Percentiles rank a stretch among this genome's conserved stretches.
These are phyloP conservation scores for Rachicladosporium sp. DNA, from an alignment of 2,329 filamentous ascomycete genomes.

Conservation along the genomic window DNA sequence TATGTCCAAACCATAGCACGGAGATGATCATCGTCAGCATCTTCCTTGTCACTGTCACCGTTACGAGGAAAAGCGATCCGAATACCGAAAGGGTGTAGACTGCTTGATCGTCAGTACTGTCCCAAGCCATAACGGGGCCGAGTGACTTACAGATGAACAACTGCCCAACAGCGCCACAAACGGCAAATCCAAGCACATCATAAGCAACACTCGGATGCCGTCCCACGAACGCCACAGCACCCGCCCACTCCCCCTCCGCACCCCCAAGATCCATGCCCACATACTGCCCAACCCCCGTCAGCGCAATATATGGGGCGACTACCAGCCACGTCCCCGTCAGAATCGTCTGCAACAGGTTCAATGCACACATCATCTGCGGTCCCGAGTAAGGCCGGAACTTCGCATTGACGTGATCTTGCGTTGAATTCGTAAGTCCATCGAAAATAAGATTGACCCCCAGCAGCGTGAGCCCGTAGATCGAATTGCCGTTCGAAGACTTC, in stretches of 20 bases:
- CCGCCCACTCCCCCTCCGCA: conserved; percentile 60
- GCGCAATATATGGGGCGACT: conserved; percentile 65
- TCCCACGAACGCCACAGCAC: conserved; percentile 70
- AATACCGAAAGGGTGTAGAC: conserved; percentile 88
- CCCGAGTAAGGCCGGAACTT: conserved; percentile 68
- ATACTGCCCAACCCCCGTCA: conserved; percentile 35
- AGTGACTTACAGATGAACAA: conserved; percentile 63
- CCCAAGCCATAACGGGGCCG: neutral
- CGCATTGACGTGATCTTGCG: conserved; percentile 86
- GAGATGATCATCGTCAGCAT: conserved; percentile 99
- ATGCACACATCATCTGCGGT: conserved; percentile 98
- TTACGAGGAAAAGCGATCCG: conserved; percentile 82
- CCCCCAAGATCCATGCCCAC: conserved; percentile 30
- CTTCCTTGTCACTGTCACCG: conserved; percentile 93
- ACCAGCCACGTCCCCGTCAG: conserved; percentile 68
- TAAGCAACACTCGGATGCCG: conserved; percentile 70
- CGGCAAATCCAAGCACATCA: conserved; percentile 80
- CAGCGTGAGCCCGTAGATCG: conserved; percentile 68
- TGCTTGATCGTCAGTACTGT: conserved; percentile 3
- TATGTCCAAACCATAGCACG: conserved; percentile 87
- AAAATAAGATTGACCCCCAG: conserved; percentile 84
- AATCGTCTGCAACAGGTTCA: conserved; percentile 75
- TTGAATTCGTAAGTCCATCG: conserved; percentile 90
- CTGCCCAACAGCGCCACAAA: conserved; percentile 84
- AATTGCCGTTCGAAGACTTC: conserved; percentile 38